A percentile compares a stretch with the other conserved stretches of the same genome.
Evolutionary conservation across 768 basidiomycete genomes (phyloP).

Genomic region (Filobasidium floriforme): DNA sequence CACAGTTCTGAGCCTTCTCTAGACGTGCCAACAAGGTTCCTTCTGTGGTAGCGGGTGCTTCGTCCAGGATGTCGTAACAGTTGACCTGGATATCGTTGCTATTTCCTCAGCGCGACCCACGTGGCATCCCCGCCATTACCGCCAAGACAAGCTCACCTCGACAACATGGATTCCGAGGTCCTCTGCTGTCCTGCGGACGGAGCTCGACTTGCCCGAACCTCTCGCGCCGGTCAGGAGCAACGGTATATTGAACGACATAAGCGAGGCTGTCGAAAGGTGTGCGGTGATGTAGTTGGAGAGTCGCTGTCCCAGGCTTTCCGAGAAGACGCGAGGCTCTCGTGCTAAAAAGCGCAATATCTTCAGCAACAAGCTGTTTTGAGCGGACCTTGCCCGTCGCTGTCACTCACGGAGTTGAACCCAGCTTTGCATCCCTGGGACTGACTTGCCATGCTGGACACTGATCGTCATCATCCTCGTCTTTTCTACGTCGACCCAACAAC

Average conservation of each 20-base stretch:
- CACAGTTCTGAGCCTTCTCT: slow-evolving; percentile 66
- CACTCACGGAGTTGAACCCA: slow-evolving; percentile 51
- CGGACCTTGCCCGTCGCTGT: slow-evolving; percentile 16
- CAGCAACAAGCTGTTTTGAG: slow-evolving; percentile 55
- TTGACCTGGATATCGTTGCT: slow-evolving; percentile 56
- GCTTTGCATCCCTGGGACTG: slow-evolving; percentile 54
- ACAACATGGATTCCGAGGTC: slow-evolving; percentile 67
- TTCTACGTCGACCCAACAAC: slow-evolving; percentile 71
- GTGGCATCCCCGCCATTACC: neutral
- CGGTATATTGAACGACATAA: slow-evolving; percentile 47
- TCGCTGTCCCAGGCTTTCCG: neutral
- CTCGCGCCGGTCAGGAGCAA: slow-evolving; percentile 70
- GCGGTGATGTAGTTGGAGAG: neutral
- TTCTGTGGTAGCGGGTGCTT: slow-evolving; percentile 67
- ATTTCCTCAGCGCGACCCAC: neutral
- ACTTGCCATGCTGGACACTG: slow-evolving; percentile 61
- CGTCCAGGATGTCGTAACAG: slow-evolving; percentile 73
- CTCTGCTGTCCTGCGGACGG: slow-evolving; percentile 47
- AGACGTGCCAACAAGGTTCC: slow-evolving; percentile 63
- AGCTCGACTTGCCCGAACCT: slow-evolving; percentile 73
- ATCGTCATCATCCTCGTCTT: slow-evolving; percentile 70
- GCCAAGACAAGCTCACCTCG: slow-evolving; percentile 52
- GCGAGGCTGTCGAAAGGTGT: neutral
- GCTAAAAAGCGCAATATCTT: slow-evolving; percentile 51
- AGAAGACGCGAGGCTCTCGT: neutral